A percentile compares a stretch with the other conserved stretches of the same genome.
phyloP scores from a whole-genome alignment of 495 filamentous ascomycete species.

The Jackrogersella minutella region DNA sequence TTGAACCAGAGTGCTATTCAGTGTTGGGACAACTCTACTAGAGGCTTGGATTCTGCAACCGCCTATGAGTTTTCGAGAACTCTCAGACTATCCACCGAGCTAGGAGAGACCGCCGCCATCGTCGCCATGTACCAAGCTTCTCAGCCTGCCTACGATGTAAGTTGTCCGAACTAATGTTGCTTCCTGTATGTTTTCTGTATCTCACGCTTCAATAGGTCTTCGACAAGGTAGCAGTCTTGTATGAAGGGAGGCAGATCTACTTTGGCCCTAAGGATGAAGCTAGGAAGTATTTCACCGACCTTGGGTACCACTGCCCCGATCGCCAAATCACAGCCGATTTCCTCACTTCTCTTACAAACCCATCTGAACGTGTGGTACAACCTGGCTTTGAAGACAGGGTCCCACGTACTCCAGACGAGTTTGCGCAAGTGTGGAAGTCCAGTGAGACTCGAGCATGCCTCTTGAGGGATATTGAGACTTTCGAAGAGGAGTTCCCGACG shows the following conservation, averaged over 20 bases:
- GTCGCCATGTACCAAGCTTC: constrained; percentile 82
- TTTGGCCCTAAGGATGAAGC: constrained; percentile 65
- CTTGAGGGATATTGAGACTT: constrained; percentile 67
- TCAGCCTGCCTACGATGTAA: constrained; percentile 69
- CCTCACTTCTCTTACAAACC: constrained; percentile 79
- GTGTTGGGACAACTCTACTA: constrained; percentile 63
- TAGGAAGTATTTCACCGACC: constrained; percentile 64
- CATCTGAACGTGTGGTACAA: constrained; percentile 70
- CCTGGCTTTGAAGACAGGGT: constrained; percentile 67
- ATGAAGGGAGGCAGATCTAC: constrained; percentile 71
- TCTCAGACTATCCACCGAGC: constrained; percentile 62
- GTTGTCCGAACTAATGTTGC: neutral
- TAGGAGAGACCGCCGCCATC: constrained; percentile 61
- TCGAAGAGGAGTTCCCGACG: constrained; percentile 63
- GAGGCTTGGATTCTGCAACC: constrained; percentile 61
- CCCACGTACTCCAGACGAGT: constrained; percentile 71
- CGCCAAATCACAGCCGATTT: constrained; percentile 79
- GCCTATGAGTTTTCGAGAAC: constrained; percentile 59
- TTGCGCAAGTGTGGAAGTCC: constrained; percentile 56
- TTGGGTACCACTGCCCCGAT: constrained; percentile 70
- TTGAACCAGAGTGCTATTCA: constrained; percentile 56
- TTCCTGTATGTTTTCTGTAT: neutral
- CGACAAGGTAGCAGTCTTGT: constrained; percentile 68
- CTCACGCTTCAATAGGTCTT: constrained; percentile 49
- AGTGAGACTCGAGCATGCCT: constrained; percentile 59